Evolutionary conservation across 108 stramenopile species (phyloP).

Genomic region (Cyclotella cryptica): DNA sequence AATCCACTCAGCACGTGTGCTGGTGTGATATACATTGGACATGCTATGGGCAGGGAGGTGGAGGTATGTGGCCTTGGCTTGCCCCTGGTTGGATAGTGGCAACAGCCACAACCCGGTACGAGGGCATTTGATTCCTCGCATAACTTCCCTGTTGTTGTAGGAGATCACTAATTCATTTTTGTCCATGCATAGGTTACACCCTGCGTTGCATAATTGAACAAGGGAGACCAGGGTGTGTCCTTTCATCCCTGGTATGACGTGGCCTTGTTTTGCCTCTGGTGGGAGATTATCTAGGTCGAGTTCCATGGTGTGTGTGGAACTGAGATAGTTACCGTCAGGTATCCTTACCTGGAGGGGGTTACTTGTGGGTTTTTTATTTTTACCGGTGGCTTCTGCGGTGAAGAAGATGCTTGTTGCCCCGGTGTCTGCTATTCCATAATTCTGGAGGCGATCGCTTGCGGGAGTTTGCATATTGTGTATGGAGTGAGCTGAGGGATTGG

Average conservation of each 20-base stretch:
- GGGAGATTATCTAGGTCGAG: too few relatives aligned
- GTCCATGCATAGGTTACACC: background rate
- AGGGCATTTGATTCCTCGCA: background rate
- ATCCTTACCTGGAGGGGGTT: background rate
- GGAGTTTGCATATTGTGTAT: too few relatives aligned
- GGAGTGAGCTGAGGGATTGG: too few relatives aligned
- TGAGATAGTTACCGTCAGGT: background rate
- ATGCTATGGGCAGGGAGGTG: too few relatives aligned
- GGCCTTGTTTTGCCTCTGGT: background rate
- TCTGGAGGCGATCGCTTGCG: too few relatives aligned
- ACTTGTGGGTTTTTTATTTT: background rate
- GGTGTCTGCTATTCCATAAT: too few relatives aligned
- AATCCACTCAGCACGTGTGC: background rate
- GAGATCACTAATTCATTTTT: background rate
- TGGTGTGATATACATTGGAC: constrained; percentile 1
- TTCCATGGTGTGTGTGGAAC: too few relatives aligned
- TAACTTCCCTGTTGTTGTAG: background rate
- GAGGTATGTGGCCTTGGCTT: too few relatives aligned
- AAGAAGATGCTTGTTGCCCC: background rate
- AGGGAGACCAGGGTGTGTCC: background rate
- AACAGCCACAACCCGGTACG: background rate
- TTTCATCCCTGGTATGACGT: background rate
- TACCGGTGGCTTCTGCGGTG: background rate
- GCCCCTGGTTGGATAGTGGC: too few relatives aligned
- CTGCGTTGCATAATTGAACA: background rate